Base-by-base conservation (phyloP, 163 green algal genomes). In the Coccomyxa subellipsoidea region DNA sequence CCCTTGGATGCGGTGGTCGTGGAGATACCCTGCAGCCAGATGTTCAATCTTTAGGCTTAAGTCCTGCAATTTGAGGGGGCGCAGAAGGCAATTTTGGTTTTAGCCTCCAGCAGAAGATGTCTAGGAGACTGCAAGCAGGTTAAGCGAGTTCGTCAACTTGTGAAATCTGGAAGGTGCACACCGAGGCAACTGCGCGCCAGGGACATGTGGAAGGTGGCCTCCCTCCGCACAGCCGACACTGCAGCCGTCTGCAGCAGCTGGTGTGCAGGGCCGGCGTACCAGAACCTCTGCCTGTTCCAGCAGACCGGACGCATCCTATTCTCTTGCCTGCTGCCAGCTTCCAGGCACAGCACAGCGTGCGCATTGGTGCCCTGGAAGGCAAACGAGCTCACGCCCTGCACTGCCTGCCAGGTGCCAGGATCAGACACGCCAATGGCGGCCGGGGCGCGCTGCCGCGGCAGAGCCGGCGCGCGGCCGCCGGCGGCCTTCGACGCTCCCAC, bases 341-440 rank as follows among this genome's bases (percentile, higher is more conserved):
- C 7, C 38, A 35, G 29, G 38, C 37, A 37, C 34, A 93, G 40
- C 35, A 95, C 69, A 23, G 91, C 83, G 36, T 96, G 92, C 2
- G 92, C 91, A 89, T 96, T 96, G 4, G 92, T 96, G 23, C 92
- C 92, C 83, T 93, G 92, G 84, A 94, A 96, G 4, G 93, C 93
- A 89, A 96, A 96, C 4, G 92, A 88, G 66, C 91, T 95, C 27
- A 91, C 80, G 35, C 92, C 92, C 29, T 85, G 81, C 37, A 35
- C 5, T 31, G n/a, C 80, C 29, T 79, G 23, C 15, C 53, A 32
- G 25, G 37, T 38, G 37, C 18, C 36, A 37, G n/a, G 38, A 37
- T 15, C 18, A 54, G 35, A 21, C 59, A 2, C 27, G 53, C 35
- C 66, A 35, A 4, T 34, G 31, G 36, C 31, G 35, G 7, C 73